Percentiles rank a stretch among this genome's conserved stretches.
These are phyloP conservation scores for Suillus tomentosus DNA, from an alignment of 768 basidiomycete species.

Conservation along the genomic window DNA sequence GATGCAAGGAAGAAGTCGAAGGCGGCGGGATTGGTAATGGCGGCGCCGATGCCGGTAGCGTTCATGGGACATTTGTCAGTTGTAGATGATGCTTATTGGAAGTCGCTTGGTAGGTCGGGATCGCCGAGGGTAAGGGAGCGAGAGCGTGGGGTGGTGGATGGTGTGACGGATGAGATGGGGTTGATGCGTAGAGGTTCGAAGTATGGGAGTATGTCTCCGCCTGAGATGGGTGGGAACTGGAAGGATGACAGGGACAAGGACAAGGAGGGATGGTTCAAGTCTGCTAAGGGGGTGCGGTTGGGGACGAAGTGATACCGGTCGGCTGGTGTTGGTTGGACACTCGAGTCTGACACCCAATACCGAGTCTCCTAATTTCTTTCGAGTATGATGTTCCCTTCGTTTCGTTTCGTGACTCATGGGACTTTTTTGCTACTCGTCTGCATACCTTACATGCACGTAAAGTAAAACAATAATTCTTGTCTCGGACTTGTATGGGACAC, in stretches of 20 bases:
- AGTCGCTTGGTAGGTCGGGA: slow-evolving; percentile 10
- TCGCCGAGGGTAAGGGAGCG: slow-evolving; percentile 11
- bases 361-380: background rate
- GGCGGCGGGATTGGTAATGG: slow-evolving; percentile 17
- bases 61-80: background rate
- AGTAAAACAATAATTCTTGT: background rate
- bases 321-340: background rate
- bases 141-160: slow-evolving; percentile 1
- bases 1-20: slow-evolving; percentile 15
- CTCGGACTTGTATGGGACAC: slow-evolving; percentile 6
- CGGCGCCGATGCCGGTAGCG: slow-evolving; percentile 9
- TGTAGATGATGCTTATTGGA: slow-evolving; percentile 9
- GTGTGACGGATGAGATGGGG: slow-evolving; percentile 43
- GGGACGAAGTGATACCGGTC: slow-evolving; percentile 6
- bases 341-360: background rate
- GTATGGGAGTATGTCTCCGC: slow-evolving; percentile 14
- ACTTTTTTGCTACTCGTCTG: background rate
- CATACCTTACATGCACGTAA: slow-evolving; percentile 3
- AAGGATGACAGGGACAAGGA: slow-evolving; percentile 3
- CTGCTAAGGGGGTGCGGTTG: slow-evolving; percentile 1
- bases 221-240: background rate
- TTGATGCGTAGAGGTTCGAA: slow-evolving; percentile 32
- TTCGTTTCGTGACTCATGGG: slow-evolving; percentile 5
- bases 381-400: background rate
- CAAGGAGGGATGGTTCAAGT: slow-evolving; percentile 9